Percentiles rank a stretch among this genome's conserved stretches.
Evolutionary conservation across 2,329 filamentous ascomycete genomes (phyloP).

Genomic region (Epichloe brachyelytri): DNA sequence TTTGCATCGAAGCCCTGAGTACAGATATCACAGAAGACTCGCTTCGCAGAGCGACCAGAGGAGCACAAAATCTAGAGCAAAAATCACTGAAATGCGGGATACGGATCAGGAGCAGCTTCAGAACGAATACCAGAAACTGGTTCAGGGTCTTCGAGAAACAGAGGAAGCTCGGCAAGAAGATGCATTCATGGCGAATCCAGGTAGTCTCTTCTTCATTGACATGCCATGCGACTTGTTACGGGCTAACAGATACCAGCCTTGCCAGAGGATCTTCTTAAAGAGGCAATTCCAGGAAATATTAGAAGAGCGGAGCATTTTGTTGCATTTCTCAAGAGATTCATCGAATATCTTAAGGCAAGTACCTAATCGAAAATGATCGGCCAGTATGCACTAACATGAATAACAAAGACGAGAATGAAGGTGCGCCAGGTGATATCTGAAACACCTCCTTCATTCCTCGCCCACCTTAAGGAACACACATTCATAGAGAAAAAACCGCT

Average conservation of each 20-base stretch:
- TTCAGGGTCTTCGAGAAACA: constrained; percentile 77
- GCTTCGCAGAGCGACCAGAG: constrained; percentile 75
- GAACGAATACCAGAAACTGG: constrained; percentile 88
- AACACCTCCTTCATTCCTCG: constrained; percentile 84
- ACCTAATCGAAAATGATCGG: not conserved
- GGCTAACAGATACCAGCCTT: constrained; percentile 40
- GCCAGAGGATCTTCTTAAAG: constrained; percentile 85
- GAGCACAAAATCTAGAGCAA: constrained; percentile 85
- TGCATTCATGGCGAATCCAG: constrained; percentile 90
- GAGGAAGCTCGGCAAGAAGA: constrained; percentile 88
- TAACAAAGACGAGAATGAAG: constrained; percentile 76
- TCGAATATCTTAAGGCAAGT: constrained; percentile 76
- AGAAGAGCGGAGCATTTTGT: constrained; percentile 92
- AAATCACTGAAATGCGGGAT: constrained; percentile 89
- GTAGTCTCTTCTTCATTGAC: constrained; percentile 16
- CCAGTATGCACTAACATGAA: not conserved
- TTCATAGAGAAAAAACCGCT: constrained; percentile 96
- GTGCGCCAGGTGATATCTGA: constrained; percentile 95
- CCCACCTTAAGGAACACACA: constrained; percentile 86
- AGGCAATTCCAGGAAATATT: constrained; percentile 94
- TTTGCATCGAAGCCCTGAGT: constrained; percentile 94
- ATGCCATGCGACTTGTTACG: not conserved
- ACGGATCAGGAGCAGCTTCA: constrained; percentile 90
- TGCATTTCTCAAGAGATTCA: constrained; percentile 87
- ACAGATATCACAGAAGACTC: constrained; percentile 96